Evolutionary conservation across 352 stramenopile genomes (phyloP), one percentile per base, ranked within the genome.

Genomic region (Globisporangium nodosum): DNA sequence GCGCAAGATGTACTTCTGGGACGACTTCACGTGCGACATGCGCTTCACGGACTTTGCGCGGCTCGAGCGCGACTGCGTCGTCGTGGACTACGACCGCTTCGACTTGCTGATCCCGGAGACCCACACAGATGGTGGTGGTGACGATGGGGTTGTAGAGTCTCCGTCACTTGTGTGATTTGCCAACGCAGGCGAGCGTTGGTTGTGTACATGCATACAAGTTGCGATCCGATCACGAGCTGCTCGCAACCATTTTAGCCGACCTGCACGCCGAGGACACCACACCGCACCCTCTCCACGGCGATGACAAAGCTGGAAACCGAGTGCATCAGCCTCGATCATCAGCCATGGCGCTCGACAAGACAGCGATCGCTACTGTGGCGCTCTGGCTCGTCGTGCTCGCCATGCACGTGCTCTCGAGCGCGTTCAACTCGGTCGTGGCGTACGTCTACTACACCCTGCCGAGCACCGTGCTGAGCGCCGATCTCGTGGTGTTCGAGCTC

Each of bases 1-100:
- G 15, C 84, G 84, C 20, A 90, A 91, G 52, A 91, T 89, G 81
- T 93, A 93, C 70, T 93, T 93, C 52, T 93, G 79, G 79, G 78
- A 93, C 51, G 79, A 93, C n/a, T 93, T 93, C 59, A 83, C 76
- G 30, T 90, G 74, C 67, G 74, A 90, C 52, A 84, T 79, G 73
- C 76, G 72, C 52, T 93, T 93, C 54, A 79, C 67, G 12, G 81
- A 93, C 66, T 89, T 88, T 55, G 81, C 82, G n/a, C 60, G 86
- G 37, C 71, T 93, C 39, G 70, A 83, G 57, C 76, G 79, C 20
- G 81, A 90, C 49, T 58, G 66, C 40, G 77, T 93, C 0, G 57
- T 81, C 20, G 75, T 93, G 6, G 80, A 93, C 59, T 93, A 85
- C 54, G 63, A 73, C 8, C 69, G 73, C 27, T 93, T 93, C 46